Percentiles rank a stretch among this genome's conserved stretches.
These are phyloP conservation scores for Primulina huaijiensis DNA, from an alignment of 257 asterid genomes.

Conservation along the genomic window DNA sequence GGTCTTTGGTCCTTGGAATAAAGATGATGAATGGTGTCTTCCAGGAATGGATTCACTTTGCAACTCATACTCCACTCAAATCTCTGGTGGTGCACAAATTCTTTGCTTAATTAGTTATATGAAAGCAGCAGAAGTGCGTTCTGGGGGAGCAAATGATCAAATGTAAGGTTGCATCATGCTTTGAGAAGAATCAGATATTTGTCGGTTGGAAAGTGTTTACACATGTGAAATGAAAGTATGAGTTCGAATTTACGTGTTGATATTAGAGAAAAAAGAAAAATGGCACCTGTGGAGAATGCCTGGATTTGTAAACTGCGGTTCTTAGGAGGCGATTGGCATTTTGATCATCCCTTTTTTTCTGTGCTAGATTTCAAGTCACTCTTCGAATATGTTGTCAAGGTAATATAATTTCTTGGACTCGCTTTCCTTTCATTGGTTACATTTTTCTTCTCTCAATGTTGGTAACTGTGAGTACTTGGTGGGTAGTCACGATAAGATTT, in stretches of 20 bases:
- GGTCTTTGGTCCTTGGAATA: constrained; percentile 62
- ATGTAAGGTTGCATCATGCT: background rate
- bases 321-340: background rate
- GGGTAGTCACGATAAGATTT: no score
- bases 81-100: background rate
- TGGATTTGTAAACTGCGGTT: background rate
- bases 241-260: background rate
- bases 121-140: background rate
- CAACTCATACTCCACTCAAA: constrained; percentile 12
- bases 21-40: constrained; percentile 25
- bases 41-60: constrained; percentile 18
- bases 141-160: background rate
- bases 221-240: background rate
- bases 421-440: no score
- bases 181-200: background rate
- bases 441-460: no score
- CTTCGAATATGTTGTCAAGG: no score
- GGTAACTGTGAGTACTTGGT: no score
- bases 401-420: no score
- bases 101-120: background rate
- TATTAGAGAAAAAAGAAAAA: no score
- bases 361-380: no score
- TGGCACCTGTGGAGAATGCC: background rate
- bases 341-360: background rate
- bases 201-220: background rate